Conservation (phyloP, 768 basidiomycete species). For the Hericium alpestre region DNA sequence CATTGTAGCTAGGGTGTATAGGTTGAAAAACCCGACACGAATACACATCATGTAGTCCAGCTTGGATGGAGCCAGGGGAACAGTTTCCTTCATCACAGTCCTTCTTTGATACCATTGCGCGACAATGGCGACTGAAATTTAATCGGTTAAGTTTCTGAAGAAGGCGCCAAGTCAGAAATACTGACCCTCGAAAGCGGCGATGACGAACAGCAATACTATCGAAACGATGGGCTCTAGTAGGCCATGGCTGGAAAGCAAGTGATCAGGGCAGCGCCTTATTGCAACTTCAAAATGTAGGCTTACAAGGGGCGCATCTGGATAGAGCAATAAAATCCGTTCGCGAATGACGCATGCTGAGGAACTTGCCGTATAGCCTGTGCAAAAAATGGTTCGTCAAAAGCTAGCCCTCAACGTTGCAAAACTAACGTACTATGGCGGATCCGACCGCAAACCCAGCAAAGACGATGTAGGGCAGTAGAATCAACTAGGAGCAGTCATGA, state of each 20-base stretch:
- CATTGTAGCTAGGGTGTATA: slow-evolving; percentile 5
- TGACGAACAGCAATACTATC: slow-evolving; percentile 26
- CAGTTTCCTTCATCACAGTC: slow-evolving; percentile 24
- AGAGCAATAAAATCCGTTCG: slow-evolving; percentile 44
- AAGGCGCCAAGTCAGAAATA: neutral
- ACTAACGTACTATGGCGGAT: neutral
- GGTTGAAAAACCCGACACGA: slow-evolving; percentile 19
- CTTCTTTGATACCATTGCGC: slow-evolving; percentile 33
- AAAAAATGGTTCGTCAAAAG: slow-evolving; percentile 15
- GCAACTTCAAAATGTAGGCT: slow-evolving; percentile 10
- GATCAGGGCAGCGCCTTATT: no score
- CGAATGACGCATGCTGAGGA: slow-evolving; percentile 17
- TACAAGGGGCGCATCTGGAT: slow-evolving; percentile 26
- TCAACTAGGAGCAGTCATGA: slow-evolving; percentile 19
- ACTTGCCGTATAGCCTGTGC: slow-evolving; percentile 12
- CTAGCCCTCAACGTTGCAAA: neutral
- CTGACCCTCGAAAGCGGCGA: slow-evolving; percentile 37
- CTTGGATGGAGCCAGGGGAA: slow-evolving; percentile 29
- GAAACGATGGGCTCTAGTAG: slow-evolving; percentile 34
- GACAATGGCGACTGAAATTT: slow-evolving; percentile 29
- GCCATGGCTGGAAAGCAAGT: neutral
- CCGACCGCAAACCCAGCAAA: slow-evolving; percentile 31
- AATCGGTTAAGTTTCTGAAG: slow-evolving; percentile 2
- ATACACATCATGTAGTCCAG: slow-evolving; percentile 28
- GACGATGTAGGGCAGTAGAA: slow-evolving; percentile 29